phyloP scores from a whole-genome alignment of 352 stramenopile species.

The Phytopythium sindhum region DNA sequence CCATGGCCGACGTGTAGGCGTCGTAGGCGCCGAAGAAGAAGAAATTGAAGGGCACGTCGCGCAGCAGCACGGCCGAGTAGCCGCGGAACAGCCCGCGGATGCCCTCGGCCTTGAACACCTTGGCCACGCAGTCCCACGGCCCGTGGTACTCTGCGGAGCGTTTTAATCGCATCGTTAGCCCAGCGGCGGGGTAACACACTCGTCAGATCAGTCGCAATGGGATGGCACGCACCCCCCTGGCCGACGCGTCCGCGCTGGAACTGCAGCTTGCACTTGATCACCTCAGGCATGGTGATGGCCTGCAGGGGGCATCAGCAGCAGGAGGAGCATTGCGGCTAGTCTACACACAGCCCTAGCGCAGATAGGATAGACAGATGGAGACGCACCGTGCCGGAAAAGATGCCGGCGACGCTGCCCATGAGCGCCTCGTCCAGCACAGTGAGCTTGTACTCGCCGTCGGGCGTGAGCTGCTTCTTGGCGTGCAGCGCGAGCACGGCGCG shows the following conservation, averaged over 20 bases:
- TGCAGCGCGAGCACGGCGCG: slow-evolving; percentile 61
- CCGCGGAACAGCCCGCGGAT: slow-evolving; percentile 68
- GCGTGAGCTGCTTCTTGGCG: slow-evolving; percentile 28
- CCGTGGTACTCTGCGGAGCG: slow-evolving; percentile 47
- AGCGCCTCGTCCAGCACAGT: slow-evolving; percentile 81
- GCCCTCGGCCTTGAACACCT: slow-evolving; percentile 62
- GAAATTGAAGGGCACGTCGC: slow-evolving; percentile 90
- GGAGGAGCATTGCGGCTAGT: background rate
- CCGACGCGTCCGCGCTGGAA: slow-evolving; percentile 65
- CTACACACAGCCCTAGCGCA: background rate
- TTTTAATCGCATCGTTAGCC: background rate
- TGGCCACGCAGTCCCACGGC: slow-evolving; percentile 60
- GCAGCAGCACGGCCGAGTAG: slow-evolving; percentile 79
- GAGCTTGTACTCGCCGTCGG: slow-evolving; percentile 51
- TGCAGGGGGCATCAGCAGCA: slow-evolving; percentile 14
- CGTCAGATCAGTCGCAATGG: background rate
- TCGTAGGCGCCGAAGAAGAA: slow-evolving; percentile 89
- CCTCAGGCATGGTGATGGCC: slow-evolving; percentile 83
- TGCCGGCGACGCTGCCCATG: slow-evolving; percentile 72
- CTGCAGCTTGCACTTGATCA: slow-evolving; percentile 86
- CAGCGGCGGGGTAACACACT: background rate
- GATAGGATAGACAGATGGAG: slow-evolving; percentile 1
- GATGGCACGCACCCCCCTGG: slow-evolving; percentile 38
- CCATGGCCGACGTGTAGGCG: slow-evolving; percentile 54
- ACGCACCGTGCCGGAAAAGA: slow-evolving; percentile 81